Percentiles rank a stretch among this genome's conserved stretches.
phyloP scores from a whole-genome alignment of 768 basidiomycete species.

The Hypholoma sublateritium region DNA sequence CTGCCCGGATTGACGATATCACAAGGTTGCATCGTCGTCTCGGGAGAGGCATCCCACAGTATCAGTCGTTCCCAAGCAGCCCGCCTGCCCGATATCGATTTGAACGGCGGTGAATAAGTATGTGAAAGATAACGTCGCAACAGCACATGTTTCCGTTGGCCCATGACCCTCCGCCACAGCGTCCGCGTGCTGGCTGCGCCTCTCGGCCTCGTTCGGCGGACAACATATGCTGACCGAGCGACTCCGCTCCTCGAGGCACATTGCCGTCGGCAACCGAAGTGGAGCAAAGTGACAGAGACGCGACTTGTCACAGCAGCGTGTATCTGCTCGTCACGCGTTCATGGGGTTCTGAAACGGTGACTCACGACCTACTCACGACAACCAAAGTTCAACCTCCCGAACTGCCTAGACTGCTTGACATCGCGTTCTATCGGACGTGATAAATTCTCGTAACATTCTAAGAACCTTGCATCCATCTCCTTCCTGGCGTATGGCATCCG shows the following conservation, averaged over 20 bases:
- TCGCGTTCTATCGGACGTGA: not conserved
- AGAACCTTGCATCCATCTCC: not conserved
- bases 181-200: not conserved
- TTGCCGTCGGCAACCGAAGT: constrained; percentile 5
- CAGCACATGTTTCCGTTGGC: too few species aligned
- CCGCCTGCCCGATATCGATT: too few species aligned
- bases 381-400: not conserved
- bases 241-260: constrained; percentile 3
- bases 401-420: not conserved
- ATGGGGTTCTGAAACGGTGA: not conserved
- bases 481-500: not conserved
- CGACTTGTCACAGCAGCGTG: constrained; percentile 21
- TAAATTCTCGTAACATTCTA: not conserved
- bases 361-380: constrained; percentile 7
- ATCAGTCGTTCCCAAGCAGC: too few species aligned
- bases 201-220: not conserved
- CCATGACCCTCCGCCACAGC: not conserved
- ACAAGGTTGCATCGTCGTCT: too few species aligned
- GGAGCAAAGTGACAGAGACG: constrained; percentile 11
- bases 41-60: too few species aligned
- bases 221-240: not conserved
- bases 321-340: constrained; percentile 16
- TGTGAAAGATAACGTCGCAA: too few species aligned
- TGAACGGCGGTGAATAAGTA: too few species aligned
- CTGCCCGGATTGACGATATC: too few species aligned